phyloP scores from a whole-genome alignment of 345 rosid species.

The Barbarea vulgaris region DNA sequence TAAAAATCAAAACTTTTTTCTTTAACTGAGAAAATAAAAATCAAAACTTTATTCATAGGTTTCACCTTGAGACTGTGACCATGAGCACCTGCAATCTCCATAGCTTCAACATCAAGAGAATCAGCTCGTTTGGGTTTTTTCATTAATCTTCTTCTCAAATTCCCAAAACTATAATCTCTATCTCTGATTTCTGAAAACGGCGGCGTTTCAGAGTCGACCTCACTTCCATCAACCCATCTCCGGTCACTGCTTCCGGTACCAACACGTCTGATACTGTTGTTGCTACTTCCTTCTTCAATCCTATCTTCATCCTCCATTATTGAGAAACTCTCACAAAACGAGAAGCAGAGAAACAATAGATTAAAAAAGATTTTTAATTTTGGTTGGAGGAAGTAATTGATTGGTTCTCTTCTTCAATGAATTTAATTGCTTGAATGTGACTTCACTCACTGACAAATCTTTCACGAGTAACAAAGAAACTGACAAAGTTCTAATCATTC shows the following conservation, averaged over 20 bases:
- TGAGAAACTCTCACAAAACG: neutral
- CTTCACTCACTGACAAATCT: conserved; percentile 34
- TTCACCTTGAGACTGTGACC: conserved; percentile 60
- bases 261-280: conserved; percentile 47
- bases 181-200: conserved; percentile 50
- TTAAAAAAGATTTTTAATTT: neutral
- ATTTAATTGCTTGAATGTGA: conserved; percentile 22
- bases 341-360: neutral
- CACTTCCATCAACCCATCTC: conserved; percentile 96
- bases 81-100: conserved; percentile 79
- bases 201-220: conserved; percentile 70
- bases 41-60: conserved; percentile 21
- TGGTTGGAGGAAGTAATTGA: conserved; percentile 28
- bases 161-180: conserved; percentile 50
- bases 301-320: conserved; percentile 66
- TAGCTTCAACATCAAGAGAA: conserved; percentile 95
- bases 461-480: conserved; percentile 25
- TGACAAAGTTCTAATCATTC: conserved; percentile 9
- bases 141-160: conserved; percentile 71
- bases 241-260: conserved; percentile 59
- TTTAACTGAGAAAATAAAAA: neutral
- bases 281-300: conserved; percentile 70
- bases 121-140: conserved; percentile 75
- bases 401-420: neutral
- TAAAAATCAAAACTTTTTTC: neutral